Evolutionary conservation across 176 grass and related monocot genomes (phyloP), one percentile per base, ranked within the genome.

Genomic region (Musa schizocarpa): DNA sequence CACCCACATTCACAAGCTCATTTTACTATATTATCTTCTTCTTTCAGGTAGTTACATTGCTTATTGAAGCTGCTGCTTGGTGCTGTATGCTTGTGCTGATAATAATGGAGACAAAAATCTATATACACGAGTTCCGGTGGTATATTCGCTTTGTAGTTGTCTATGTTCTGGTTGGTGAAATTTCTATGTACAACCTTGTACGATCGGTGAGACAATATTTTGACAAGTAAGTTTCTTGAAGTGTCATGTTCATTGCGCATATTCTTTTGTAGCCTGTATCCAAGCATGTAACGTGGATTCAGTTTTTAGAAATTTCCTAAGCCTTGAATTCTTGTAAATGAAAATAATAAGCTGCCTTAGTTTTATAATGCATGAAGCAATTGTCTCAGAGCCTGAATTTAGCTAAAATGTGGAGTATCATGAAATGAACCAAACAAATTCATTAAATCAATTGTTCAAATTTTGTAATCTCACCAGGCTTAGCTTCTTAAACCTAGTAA

Each of bases 101-200:
- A 83, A 48, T 64, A 71, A 20, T 92, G 23, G 95, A 98, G 76
- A 93, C 90, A 82, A 91, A 81, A 77, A 79, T 93, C 79, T 98
- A 94, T 54, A 91, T 98, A 58, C 53, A 65, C 11, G 90, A 98
- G 80, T 94, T 99, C 19, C 91, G 95, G 78, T 99, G 86, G 95
- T 99, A 94, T 81, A 86, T 99, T 69, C 80, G 82, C 26, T 99
- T 99, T 86, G 90, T 91, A 53, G 78, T 92, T 54, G 78, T 99
- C 65, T 99, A 94, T 78, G 86, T 99, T 77, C 73, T 94, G 84
- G 71, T 94, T 53, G 95, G 90, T 55, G 79, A 94, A 81, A 82
- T 86, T 87, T 80, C 90, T 34, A 87, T 99, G 83, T 86, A 91
- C 83, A 93, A 86, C 87, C 81, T 92, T 83, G 80, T 89, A 65